phyloP scores from a whole-genome alignment of 176 grass and related monocot genomes.

The Oryza australiensis region DNA sequence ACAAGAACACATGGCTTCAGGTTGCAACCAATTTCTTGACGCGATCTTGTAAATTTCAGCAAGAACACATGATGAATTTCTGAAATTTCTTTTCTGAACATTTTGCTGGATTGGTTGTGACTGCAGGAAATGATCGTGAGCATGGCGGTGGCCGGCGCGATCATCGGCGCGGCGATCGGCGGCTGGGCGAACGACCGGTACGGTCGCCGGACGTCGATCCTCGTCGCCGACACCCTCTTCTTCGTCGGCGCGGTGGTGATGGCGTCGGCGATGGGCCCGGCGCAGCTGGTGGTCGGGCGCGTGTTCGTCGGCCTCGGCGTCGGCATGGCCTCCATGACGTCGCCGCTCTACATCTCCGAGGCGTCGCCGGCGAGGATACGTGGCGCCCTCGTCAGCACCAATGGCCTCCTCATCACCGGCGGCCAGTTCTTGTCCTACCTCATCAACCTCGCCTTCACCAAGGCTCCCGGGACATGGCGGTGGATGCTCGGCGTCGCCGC shows the following conservation, averaged over 20 bases:
- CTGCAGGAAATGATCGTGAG: conserved; percentile 81
- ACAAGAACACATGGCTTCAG: conserved; percentile 86
- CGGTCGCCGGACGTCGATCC: conserved; percentile 63
- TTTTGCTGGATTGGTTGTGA: not conserved
- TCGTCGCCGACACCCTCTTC: conserved; percentile 70
- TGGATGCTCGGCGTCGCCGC: conserved; percentile 94
- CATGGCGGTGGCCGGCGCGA: conserved; percentile 85
- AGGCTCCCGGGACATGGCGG: conserved; percentile 76
- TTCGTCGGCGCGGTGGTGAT: conserved; percentile 73
- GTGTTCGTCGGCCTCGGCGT: conserved; percentile 78
- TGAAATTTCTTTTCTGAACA: not conserved
- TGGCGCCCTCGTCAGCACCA: conserved; percentile 86
- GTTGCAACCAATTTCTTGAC: conserved; percentile 1
- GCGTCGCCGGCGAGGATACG: conserved; percentile 70
- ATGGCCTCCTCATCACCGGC: conserved; percentile 82
- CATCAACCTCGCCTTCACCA: conserved; percentile 87
- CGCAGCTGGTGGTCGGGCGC: conserved; percentile 58
- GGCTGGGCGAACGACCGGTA: conserved; percentile 78
- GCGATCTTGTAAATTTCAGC: no score
- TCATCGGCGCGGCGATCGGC: conserved; percentile 76
- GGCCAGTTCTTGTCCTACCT: conserved; percentile 90
- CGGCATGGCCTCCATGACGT: conserved; percentile 91
- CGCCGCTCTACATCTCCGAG: conserved; percentile 89
- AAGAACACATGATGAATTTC: not conserved
- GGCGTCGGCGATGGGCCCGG: conserved; percentile 51